These are phyloP conservation scores for Apiospora marii DNA, from an alignment of 2,329 filamentous ascomycete genomes.

Conservation along the genomic window DNA sequence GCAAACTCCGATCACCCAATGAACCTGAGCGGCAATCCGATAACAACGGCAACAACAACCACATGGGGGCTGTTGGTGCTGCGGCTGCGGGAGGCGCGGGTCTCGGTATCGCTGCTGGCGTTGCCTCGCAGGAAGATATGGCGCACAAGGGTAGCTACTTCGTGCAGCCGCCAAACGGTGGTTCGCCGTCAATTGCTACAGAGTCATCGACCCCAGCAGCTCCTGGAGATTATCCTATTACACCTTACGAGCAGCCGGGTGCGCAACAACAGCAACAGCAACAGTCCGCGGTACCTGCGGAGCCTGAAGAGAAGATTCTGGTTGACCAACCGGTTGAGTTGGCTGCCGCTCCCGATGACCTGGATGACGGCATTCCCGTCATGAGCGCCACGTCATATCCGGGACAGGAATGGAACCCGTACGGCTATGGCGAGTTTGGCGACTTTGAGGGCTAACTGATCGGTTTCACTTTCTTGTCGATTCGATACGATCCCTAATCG, in stretches of 20 bases:
- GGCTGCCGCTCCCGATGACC: slow-evolving; percentile 40
- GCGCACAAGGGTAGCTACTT: slow-evolving; percentile 26
- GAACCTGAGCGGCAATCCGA: neutral
- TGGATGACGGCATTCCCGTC: slow-evolving; percentile 51
- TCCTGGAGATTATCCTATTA: neutral
- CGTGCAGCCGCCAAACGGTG: slow-evolving; percentile 27
- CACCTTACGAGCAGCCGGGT: neutral
- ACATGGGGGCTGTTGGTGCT: slow-evolving; percentile 24
- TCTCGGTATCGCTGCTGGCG: slow-evolving; percentile 25
- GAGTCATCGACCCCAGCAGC: neutral
- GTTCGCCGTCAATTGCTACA: neutral
- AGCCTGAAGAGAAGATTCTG: slow-evolving; percentile 48
- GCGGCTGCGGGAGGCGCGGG: slow-evolving; percentile 23
- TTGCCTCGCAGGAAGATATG: neutral
- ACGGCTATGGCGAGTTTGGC: slow-evolving; percentile 44
- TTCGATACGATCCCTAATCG: neutral
- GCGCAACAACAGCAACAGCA: neutral
- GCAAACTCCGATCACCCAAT: slow-evolving; percentile 25
- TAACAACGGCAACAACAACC: neutral
- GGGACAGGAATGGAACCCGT: slow-evolving; percentile 63
- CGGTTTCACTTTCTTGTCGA: neutral
- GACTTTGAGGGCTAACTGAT: slow-evolving; percentile 32
- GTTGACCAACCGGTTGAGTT: slow-evolving; percentile 41
- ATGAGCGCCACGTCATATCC: slow-evolving; percentile 65
- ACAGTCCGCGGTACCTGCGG: slow-evolving; percentile 26